phyloP scores from a whole-genome alignment of 2,329 filamentous ascomycete genomes.

The Ceratocystis albifundus region DNA sequence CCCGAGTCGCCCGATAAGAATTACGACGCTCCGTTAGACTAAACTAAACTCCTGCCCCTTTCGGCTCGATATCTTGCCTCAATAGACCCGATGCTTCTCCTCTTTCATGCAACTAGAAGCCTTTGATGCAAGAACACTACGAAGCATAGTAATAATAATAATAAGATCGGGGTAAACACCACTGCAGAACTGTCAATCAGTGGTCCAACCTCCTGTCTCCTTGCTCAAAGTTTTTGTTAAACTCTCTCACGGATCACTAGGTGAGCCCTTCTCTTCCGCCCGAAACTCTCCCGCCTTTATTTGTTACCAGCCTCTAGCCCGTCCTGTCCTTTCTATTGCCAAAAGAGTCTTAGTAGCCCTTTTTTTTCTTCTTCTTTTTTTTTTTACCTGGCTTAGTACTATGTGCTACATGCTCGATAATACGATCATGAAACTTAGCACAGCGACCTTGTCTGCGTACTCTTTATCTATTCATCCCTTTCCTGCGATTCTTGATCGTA shows the following conservation, averaged over 20 bases:
- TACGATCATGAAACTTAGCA: not conserved
- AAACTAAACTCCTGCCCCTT: not conserved
- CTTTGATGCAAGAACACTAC: not conserved
- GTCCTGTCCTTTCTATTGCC: not conserved
- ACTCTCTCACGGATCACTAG: not conserved
- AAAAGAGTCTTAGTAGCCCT: slow-evolving; percentile 2
- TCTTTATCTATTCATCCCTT: not conserved
- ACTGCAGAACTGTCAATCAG: not conserved
- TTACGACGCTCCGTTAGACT: not conserved
- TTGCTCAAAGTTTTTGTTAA: slow-evolving; percentile 6
- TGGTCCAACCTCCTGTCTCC: not conserved
- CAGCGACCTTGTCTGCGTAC: not conserved
- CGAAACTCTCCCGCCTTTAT: slow-evolving; percentile 1
- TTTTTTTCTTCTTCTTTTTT: not conserved
- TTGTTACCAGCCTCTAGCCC: not conserved
- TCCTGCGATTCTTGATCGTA: not conserved
- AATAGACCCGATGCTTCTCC: not conserved
- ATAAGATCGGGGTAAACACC: not conserved
- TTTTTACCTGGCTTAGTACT: not conserved
- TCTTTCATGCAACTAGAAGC: not conserved
- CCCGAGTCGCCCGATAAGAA: not conserved
- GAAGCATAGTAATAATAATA: not conserved
- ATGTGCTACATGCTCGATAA: not conserved
- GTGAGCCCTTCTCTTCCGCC: slow-evolving; percentile 3
- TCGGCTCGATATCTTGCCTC: not conserved